Percentiles rank a stretch among this genome's conserved stretches.
Conservation (phyloP, 2,329 filamentous ascomycete genomes). For the Fusarium haematococcum region DNA sequence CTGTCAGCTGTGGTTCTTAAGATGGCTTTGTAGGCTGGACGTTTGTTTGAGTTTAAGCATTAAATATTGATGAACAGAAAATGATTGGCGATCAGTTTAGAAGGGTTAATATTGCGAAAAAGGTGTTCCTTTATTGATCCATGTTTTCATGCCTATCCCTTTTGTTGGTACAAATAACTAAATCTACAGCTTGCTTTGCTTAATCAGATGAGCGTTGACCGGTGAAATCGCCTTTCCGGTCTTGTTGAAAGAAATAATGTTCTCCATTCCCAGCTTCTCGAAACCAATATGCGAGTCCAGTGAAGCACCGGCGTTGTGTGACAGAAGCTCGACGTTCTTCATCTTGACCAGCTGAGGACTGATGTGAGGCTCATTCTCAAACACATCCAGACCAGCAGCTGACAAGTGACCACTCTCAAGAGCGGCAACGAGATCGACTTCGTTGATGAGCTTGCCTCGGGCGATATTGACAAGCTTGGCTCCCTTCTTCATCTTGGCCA, state of each 20-base stretch:
- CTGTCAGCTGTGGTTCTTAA: neutral
- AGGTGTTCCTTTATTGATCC: neutral
- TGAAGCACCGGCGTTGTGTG: conserved; percentile 43
- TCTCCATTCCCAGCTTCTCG: conserved; percentile 43
- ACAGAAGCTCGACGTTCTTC: conserved; percentile 44
- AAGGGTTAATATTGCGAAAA: neutral
- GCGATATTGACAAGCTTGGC: conserved; percentile 79
- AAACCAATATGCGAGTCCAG: conserved; percentile 43
- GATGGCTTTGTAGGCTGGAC: neutral
- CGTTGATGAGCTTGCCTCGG: conserved; percentile 78
- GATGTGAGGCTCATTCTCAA: conserved; percentile 73
- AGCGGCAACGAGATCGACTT: conserved; percentile 75
- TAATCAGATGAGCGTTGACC: conserved; percentile 43
- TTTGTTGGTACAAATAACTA: neutral
- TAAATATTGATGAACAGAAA: neutral
- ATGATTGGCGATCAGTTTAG: neutral
- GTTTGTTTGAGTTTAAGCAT: neutral
- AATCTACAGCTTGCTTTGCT: conserved; percentile 38
- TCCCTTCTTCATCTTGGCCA: conserved; percentile 77
- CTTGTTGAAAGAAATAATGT: conserved; percentile 38
- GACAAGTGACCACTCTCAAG: conserved; percentile 71
- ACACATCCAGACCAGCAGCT: conserved; percentile 76
- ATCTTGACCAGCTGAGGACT: conserved; percentile 42
- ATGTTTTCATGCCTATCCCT: neutral
- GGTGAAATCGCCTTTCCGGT: conserved; percentile 41